These are phyloP conservation scores for Pseudovirgaria hyperparasitica DNA, from an alignment of 2,329 filamentous ascomycete genomes.

Conservation along the genomic window DNA sequence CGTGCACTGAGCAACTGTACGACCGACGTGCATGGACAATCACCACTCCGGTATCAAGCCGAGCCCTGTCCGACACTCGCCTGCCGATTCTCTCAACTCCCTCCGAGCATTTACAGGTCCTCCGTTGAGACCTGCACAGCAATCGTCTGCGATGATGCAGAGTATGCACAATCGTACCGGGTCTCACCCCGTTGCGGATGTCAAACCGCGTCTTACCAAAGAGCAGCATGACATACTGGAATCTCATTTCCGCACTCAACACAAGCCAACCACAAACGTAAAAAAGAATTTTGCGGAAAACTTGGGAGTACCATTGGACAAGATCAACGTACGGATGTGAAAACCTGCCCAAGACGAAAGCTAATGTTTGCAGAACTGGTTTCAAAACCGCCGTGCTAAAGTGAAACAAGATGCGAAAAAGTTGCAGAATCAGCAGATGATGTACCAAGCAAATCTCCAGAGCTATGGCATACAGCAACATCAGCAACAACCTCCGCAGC, in stretches of 20 bases:
- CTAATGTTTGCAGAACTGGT: slow-evolving; percentile 33
- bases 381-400: slow-evolving; percentile 40
- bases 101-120: too few relatives aligned
- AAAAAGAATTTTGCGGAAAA: slow-evolving; percentile 38
- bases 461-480: too few relatives aligned
- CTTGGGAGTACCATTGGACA: slow-evolving; percentile 37
- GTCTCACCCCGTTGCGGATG: too few relatives aligned
- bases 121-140: too few relatives aligned
- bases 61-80: too few relatives aligned
- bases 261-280: slow-evolving; percentile 36
- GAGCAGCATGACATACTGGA: slow-evolving; percentile 41
- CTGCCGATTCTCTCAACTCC: too few relatives aligned
- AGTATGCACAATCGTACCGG: too few relatives aligned
- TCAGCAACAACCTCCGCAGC: slow-evolving; percentile 4
- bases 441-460: too few relatives aligned
- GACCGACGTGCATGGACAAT: too few relatives aligned
- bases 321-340: slow-evolving; percentile 32
- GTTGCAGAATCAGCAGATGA: slow-evolving; percentile 23
- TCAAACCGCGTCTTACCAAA: slow-evolving; percentile 39
- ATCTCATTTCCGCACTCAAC: slow-evolving; percentile 33
- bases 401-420: slow-evolving; percentile 41
- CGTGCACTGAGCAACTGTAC: too few relatives aligned
- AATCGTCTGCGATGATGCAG: too few relatives aligned
- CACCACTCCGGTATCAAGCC: too few relatives aligned
- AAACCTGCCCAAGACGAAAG: slow-evolving; percentile 1